phyloP scores from a whole-genome alignment of 495 filamentous ascomycete genomes.

The Halenospora varia region DNA sequence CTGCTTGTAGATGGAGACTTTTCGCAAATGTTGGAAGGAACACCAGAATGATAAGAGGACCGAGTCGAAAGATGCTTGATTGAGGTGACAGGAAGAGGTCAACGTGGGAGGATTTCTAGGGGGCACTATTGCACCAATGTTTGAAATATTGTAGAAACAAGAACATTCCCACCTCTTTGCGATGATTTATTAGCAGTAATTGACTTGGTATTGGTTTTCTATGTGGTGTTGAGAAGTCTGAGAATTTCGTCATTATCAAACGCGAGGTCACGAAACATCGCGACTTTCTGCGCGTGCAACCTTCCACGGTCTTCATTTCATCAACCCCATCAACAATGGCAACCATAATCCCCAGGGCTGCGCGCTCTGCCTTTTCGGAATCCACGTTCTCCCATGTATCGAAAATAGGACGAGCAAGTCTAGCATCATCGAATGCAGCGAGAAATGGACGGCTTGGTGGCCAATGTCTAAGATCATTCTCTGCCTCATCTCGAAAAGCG shows the following conservation, averaged over 20 bases:
- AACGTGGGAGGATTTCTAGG: neutral
- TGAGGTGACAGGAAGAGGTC: neutral
- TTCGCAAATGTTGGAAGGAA: constrained; percentile 88
- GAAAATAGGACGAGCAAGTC: neutral
- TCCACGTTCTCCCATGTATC: constrained; percentile 1
- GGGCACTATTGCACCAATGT: no score
- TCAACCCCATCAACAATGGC: constrained; percentile 17
- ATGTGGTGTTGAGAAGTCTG: neutral
- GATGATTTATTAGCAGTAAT: no score
- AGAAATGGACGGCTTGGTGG: neutral
- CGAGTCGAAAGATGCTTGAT: constrained; percentile 59
- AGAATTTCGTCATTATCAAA: neutral
- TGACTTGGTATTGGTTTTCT: no score
- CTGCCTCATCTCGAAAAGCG: constrained; percentile 3
- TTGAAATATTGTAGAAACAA: no score
- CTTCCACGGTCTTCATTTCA: neutral
- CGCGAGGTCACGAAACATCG: neutral
- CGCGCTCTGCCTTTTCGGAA: constrained; percentile 16
- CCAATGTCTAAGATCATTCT: constrained; percentile 7
- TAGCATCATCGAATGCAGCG: neutral
- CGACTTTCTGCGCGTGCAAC: neutral
- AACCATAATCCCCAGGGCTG: constrained; percentile 15
- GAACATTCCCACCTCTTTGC: neutral
- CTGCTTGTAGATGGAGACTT: constrained; percentile 75
- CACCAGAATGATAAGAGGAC: constrained; percentile 87